These are phyloP conservation scores for Tetrastigma voinierianum DNA, from an alignment of 164 flowering plant species.

Conservation along the genomic window DNA sequence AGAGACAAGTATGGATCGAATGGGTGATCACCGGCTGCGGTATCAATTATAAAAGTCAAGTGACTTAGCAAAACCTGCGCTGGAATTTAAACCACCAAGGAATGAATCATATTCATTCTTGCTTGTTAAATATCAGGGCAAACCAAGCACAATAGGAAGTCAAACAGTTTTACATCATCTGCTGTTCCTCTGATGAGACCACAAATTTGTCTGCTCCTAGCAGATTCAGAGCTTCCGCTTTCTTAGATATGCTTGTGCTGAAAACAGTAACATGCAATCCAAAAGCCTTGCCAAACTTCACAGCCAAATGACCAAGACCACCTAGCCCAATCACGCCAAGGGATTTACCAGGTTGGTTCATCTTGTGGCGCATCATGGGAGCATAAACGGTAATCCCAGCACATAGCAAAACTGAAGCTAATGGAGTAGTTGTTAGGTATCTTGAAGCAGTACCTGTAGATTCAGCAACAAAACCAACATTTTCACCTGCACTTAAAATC, in stretches of 20 bases:
- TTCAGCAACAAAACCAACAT: background rate
- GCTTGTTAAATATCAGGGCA: background rate
- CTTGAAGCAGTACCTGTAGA: slow-evolving; percentile 27
- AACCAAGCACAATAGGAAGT: background rate
- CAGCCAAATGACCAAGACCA: slow-evolving; percentile 88
- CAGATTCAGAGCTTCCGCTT: slow-evolving; percentile 61
- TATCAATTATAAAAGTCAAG: slow-evolving; percentile 70
- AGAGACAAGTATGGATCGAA: slow-evolving; percentile 77
- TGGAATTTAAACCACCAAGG: too few relatives aligned
- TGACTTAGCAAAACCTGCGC: slow-evolving; percentile 54
- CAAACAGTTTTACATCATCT: slow-evolving; percentile 51
- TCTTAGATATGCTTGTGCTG: slow-evolving; percentile 72
- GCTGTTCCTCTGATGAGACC: slow-evolving; percentile 60
- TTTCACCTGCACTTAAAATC: background rate
- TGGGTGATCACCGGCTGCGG: slow-evolving; percentile 86
- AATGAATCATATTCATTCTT: background rate
- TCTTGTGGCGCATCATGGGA: slow-evolving; percentile 30
- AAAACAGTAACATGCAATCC: slow-evolving; percentile 69
- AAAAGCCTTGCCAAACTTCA: slow-evolving; percentile 79
- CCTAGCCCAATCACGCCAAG: slow-evolving; percentile 62
- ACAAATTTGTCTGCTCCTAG: slow-evolving; percentile 76
- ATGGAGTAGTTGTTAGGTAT: slow-evolving; percentile 27
- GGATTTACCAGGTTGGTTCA: slow-evolving; percentile 34
- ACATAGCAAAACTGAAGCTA: slow-evolving; percentile 32
- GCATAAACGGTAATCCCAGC: slow-evolving; percentile 35